A percentile compares a stretch with the other conserved stretches of the same genome.
Evolutionary conservation across 2,329 filamentous ascomycete genomes (phyloP).

Genomic region (Claviceps sorghi): DNA sequence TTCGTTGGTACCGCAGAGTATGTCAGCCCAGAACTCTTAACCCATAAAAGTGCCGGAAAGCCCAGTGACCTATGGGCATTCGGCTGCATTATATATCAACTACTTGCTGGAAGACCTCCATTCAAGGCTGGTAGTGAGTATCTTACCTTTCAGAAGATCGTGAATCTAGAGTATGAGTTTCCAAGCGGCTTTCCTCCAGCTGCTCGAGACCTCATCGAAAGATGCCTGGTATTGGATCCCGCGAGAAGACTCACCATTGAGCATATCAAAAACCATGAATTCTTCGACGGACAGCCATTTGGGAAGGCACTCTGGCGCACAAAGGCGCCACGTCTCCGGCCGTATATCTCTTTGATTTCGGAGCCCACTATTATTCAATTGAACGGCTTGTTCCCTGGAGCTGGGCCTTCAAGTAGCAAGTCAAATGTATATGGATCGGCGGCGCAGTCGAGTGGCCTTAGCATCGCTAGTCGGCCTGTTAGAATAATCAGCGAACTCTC

Average conservation of each 20-base stretch:
- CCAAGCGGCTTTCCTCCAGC: constrained; percentile 74
- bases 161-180: constrained; percentile 86
- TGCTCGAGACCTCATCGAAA: constrained; percentile 78
- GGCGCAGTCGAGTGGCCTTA: constrained; percentile 23
- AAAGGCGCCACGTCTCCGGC: constrained; percentile 74
- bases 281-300: constrained; percentile 79
- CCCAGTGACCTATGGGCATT: constrained; percentile 97
- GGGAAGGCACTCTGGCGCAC: constrained; percentile 76
- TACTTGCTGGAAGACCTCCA: constrained; percentile 85
- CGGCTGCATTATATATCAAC: constrained; percentile 93
- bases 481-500: constrained; percentile 88
- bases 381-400: constrained; percentile 35
- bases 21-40: constrained; percentile 91
- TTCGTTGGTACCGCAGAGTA: constrained; percentile 98
- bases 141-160: constrained; percentile 95
- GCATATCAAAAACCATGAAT: constrained; percentile 91
- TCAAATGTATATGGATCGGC: constrained; percentile 15
- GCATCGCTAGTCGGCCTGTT: constrained; percentile 46
- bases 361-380: constrained; percentile 64
- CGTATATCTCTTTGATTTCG: constrained; percentile 63
- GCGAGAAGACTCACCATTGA: constrained; percentile 74
- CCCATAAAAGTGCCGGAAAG: constrained; percentile 93
- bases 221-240: constrained; percentile 80
- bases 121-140: constrained; percentile 97
- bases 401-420: constrained; percentile 12